Conservation (phyloP, 371 early-diverging fungal genomes). For the Phascolomyces articulosus region DNA sequence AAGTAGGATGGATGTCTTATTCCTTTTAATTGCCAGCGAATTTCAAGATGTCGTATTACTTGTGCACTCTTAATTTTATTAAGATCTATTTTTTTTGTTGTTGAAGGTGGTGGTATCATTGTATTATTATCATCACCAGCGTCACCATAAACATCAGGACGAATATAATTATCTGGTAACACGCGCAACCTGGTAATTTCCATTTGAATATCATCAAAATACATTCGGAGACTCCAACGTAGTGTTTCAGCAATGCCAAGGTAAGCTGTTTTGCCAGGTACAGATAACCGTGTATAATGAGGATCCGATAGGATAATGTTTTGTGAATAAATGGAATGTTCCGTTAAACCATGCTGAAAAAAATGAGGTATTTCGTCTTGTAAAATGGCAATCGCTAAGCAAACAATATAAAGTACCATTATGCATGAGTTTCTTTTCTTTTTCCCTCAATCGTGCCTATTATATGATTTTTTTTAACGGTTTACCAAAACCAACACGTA, state of each 20-base stretch:
- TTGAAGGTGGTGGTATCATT: not conserved
- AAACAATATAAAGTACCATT: not conserved
- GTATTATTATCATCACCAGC: slow-evolving; percentile 4
- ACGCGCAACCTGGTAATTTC: slow-evolving; percentile 43
- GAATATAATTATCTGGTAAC: too few species aligned
- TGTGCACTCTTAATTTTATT: slow-evolving; percentile 19
- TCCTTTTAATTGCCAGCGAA: slow-evolving; percentile 60
- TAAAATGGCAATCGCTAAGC: slow-evolving; percentile 49
- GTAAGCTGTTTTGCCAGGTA: slow-evolving; percentile 52
- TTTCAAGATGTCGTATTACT: slow-evolving; percentile 34
- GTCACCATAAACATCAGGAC: too few species aligned
- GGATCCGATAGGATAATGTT: slow-evolving; percentile 57
- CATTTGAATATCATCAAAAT: slow-evolving; percentile 46
- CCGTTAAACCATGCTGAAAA: slow-evolving; percentile 42
- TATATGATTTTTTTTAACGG: not conserved
- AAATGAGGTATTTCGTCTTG: slow-evolving; percentile 53
- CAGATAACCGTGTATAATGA: slow-evolving; percentile 53
- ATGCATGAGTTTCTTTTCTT: not conserved
- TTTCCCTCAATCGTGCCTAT: not conserved
- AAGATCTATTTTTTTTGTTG: not conserved
- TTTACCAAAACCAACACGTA: slow-evolving; percentile 25
- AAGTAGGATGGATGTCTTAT: slow-evolving; percentile 36
- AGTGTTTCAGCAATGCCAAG: slow-evolving; percentile 52
- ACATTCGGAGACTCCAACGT: slow-evolving; percentile 53
- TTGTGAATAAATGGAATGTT: slow-evolving; percentile 47